A percentile compares a stretch with the other conserved stretches of the same genome.
Evolutionary conservation across 2,329 filamentous ascomycete species (phyloP).

Genomic region (Tolypocladium amazonense): DNA sequence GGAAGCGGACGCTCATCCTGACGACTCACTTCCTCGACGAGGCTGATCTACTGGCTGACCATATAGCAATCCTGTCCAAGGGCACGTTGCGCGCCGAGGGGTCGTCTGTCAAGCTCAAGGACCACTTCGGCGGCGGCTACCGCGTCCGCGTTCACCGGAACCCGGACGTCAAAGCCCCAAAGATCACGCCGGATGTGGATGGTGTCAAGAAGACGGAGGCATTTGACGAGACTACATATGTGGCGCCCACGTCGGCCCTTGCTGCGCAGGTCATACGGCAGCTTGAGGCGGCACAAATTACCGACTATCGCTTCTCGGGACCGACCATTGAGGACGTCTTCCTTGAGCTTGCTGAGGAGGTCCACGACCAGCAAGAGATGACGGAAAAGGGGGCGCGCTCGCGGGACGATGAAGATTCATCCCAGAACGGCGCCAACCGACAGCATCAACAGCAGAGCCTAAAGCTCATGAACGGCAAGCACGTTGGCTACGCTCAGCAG

Average conservation of each 20-base stretch:
- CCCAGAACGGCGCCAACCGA: slow-evolving; percentile 11
- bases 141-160: slow-evolving; percentile 63
- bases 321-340: slow-evolving; percentile 93
- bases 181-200: slow-evolving; percentile 39
- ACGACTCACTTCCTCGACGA: slow-evolving; percentile 94
- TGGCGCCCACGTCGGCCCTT: slow-evolving; percentile 56
- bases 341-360: slow-evolving; percentile 72
- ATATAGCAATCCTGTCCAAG: slow-evolving; percentile 80
- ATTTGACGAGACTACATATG: slow-evolving; percentile 65
- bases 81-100: slow-evolving; percentile 73
- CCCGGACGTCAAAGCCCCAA: slow-evolving; percentile 29
- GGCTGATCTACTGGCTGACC: slow-evolving; percentile 79
- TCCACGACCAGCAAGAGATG: slow-evolving; percentile 39
- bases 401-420: slow-evolving; percentile 6
- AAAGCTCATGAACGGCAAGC: slow-evolving; percentile 55
- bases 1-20: slow-evolving; percentile 69
- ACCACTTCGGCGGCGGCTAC: slow-evolving; percentile 73
- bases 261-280: slow-evolving; percentile 61
- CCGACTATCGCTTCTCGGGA: slow-evolving; percentile 75
- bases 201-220: slow-evolving; percentile 46
- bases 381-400: slow-evolving; percentile 6
- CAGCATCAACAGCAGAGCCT: slow-evolving; percentile 22
- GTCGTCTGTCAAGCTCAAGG: slow-evolving; percentile 77
- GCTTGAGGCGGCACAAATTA: slow-evolving; percentile 56
- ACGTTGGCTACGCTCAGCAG: slow-evolving; percentile 61